Evolutionary conservation across 495 filamentous ascomycete species (phyloP), one percentile per base, ranked within the genome.

Genomic region (Xylaria castorea): DNA sequence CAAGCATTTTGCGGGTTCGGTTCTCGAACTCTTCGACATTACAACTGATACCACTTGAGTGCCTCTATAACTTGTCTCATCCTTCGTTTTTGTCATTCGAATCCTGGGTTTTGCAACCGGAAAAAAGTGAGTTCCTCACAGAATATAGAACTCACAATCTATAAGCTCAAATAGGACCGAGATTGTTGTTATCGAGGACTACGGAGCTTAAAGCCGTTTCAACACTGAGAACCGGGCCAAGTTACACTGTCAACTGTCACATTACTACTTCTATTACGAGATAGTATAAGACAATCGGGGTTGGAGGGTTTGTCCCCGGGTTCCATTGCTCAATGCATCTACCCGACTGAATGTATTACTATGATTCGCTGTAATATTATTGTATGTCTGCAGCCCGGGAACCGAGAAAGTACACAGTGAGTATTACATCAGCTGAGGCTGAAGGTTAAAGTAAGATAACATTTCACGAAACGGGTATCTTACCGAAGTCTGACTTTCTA

Each of bases 391-490:
- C 5, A 44, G n/a, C 44, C 22, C 7, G 3, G 14, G 22, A 12
- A 64, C 38, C 22, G 36, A 42, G 61, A 25, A 61, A 38, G n/a
- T 64, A 61, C 34, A 38, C 32, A 46, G 12, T 64, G 5, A 18
- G 38, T 64, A 27, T n/a, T 42, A 18, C 36, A 18, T 64, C 36
- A 44, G 61, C 61, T 36, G 61, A 38, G 61, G 61, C 61, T 46
- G 61, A 64, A 36, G 16, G 60, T 18, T 20, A 42, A 64, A 42
- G 42, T 6, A 22, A 50, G n/a, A 34, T 48, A 1, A 32, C 3
- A 34, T 66, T 34, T 66, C 40, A 34, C 63, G 42, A 66, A 66
- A 50, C 63, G 63, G 63, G 8, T 50, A 7, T 66, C 63, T 66
- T 66, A 48, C 63, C 63, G 63, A 66, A 20, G 20, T 50, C 40